Conservation (phyloP, 2,329 filamentous ascomycete species). For the Fusarium sp. region DNA sequence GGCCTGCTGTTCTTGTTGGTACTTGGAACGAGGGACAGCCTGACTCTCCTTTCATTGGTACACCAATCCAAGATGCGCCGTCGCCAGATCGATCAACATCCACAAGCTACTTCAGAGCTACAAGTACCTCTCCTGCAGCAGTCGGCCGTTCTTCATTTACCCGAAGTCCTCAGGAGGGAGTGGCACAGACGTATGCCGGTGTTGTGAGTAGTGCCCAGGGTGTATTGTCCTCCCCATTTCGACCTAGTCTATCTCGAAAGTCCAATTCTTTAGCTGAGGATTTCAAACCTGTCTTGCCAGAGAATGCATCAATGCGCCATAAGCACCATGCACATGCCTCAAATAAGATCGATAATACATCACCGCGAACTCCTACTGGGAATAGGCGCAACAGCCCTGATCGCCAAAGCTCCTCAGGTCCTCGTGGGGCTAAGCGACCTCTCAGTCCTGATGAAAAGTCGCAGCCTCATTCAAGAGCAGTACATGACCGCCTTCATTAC, state of each 20-base stretch:
- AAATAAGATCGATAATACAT: conserved; percentile 30
- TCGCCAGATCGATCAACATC: conserved; percentile 25
- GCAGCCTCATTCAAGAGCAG: conserved; percentile 10
- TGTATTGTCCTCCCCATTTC: conserved; percentile 12
- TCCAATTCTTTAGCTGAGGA: conserved; percentile 1
- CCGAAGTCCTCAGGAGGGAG: conserved; percentile 24
- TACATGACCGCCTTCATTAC: conserved; percentile 33
- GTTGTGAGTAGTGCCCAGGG: conserved; percentile 13
- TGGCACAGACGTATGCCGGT: conserved; percentile 27
- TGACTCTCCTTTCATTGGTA: conserved; percentile 59
- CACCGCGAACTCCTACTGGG: conserved; percentile 5
- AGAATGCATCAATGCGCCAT: conserved; percentile 1
- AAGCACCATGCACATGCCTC: conserved; percentile 3
- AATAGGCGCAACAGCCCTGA: background rate
- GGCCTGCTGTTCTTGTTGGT: conserved; percentile 62
- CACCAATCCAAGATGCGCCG: conserved; percentile 37
- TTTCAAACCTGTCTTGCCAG: background rate
- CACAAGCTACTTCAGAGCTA: conserved; percentile 32
- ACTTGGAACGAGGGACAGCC: conserved; percentile 73
- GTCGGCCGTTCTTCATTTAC: conserved; percentile 1
- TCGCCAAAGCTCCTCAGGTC: conserved; percentile 20
- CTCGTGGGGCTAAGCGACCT: conserved; percentile 51
- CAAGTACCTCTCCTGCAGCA: conserved; percentile 16
- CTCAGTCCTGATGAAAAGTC: conserved; percentile 29
- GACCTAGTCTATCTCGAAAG: conserved; percentile 11